Evolutionary conservation across 1,284 basidiomycete genomes (phyloP).

Genomic region (Cutaneotrichosporon sp.): DNA sequence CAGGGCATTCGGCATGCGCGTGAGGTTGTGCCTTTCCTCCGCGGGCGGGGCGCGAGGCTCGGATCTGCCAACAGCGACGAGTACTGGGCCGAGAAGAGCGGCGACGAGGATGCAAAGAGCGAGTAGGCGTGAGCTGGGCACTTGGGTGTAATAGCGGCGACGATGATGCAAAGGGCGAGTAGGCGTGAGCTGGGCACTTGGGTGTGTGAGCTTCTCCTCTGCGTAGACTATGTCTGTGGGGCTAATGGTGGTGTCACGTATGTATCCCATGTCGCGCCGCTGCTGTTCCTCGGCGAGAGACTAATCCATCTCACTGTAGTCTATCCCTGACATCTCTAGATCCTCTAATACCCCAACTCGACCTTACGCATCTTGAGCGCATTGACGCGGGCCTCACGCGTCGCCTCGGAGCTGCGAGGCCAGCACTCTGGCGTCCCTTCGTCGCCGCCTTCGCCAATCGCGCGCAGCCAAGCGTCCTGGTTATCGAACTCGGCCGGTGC

Average conservation of each 20-base stretch:
- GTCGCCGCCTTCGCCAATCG: constrained; percentile 30
- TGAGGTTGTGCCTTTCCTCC: constrained; percentile 50
- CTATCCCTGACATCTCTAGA: not conserved
- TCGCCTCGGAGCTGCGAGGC: constrained; percentile 12
- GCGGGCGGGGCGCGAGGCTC: constrained; percentile 45
- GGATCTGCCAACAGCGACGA: constrained; percentile 25
- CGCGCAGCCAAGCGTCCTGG: constrained; percentile 30
- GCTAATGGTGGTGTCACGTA: not conserved
- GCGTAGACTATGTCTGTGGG: not conserved
- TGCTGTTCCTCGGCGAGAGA: not conserved
- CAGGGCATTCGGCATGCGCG: constrained; percentile 39
- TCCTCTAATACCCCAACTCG: constrained; percentile 22
- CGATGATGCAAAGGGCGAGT: constrained; percentile 17
- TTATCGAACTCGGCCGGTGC: constrained; percentile 29
- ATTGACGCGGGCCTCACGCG: constrained; percentile 18
- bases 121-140: constrained; percentile 4
- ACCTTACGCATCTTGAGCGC: constrained; percentile 19
- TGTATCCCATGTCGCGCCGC: not conserved
- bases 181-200: not conserved
- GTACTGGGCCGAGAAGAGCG: constrained; percentile 35
- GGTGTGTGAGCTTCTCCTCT: not conserved
- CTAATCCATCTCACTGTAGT: not conserved
- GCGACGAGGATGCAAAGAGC: constrained; percentile 16
- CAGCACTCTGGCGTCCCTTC: constrained; percentile 18
- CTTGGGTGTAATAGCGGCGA: constrained; percentile 18